Percentiles rank a stretch among this genome's conserved stretches.
phyloP scores from a whole-genome alignment of 2,329 filamentous ascomycete species.

The Fusarium liriodendri region DNA sequence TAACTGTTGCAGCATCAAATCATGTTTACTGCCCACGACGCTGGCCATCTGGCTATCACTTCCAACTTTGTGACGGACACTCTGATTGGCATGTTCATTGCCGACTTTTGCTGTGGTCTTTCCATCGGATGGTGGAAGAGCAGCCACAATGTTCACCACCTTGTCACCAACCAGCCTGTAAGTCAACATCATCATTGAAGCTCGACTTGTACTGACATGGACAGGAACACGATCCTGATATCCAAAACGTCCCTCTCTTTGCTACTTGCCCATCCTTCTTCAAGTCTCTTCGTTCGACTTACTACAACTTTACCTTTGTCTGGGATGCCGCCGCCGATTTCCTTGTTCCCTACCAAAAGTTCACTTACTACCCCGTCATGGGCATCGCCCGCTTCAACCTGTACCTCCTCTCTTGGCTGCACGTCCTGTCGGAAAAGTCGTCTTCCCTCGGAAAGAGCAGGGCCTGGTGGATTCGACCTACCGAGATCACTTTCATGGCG shows the following conservation, averaged over 20 bases:
- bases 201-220: background rate
- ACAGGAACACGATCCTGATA: slow-evolving; percentile 67
- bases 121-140: slow-evolving; percentile 78
- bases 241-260: slow-evolving; percentile 76
- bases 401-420: slow-evolving; percentile 74
- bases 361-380: slow-evolving; percentile 77
- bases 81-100: slow-evolving; percentile 71
- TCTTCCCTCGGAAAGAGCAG: slow-evolving; percentile 65
- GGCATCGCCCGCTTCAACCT: slow-evolving; percentile 78
- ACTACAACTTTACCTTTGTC: slow-evolving; percentile 73
- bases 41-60: slow-evolving; percentile 72
- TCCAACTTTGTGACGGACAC: slow-evolving; percentile 68
- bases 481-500: slow-evolving; percentile 71
- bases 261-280: slow-evolving; percentile 75
- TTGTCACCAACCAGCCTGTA: slow-evolving; percentile 72
- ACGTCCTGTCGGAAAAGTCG: slow-evolving; percentile 67
- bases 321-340: slow-evolving; percentile 72
- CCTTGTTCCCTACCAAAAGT: slow-evolving; percentile 70
- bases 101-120: slow-evolving; percentile 73
- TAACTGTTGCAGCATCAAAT: slow-evolving; percentile 66
- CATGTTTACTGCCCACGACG: slow-evolving; percentile 76
- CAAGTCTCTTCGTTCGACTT: slow-evolving; percentile 70
- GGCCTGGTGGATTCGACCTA: slow-evolving; percentile 75
- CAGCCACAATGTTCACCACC: slow-evolving; percentile 75
- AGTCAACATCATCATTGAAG: slow-evolving; percentile 12